Percentiles rank a stretch among this genome's conserved stretches.
These are phyloP conservation scores for Pelargonium nanum DNA, from an alignment of 345 rosid genomes.

Conservation along the genomic window DNA sequence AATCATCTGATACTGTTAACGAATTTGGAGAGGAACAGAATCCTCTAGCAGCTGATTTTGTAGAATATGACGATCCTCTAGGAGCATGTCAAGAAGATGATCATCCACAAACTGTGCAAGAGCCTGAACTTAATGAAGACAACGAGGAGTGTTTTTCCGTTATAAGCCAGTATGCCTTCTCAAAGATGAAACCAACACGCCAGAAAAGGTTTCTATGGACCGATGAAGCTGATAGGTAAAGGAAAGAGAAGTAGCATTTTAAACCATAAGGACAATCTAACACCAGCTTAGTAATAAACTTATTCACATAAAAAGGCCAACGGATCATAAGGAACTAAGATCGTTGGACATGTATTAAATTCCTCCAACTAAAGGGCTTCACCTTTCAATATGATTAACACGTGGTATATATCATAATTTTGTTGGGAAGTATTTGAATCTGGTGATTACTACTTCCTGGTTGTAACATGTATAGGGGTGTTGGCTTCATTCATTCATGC, in stretches of 20 bases:
- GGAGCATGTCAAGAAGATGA: conserved; percentile 23
- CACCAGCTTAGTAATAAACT: not conserved
- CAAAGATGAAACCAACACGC: conserved; percentile 39
- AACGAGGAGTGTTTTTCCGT: conserved; percentile 37
- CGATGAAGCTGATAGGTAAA: conserved; percentile 82
- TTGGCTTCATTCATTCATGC: not conserved
- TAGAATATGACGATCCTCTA: conserved; percentile 24
- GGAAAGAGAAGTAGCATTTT: not conserved
- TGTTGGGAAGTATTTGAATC: not conserved
- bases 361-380: not conserved
- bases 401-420: not conserved
- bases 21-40: conserved; percentile 19
- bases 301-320: not conserved
- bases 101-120: conserved; percentile 24
- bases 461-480: not conserved
- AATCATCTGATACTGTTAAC: conserved; percentile 14
- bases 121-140: conserved; percentile 26
- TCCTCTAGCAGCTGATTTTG: conserved; percentile 14
- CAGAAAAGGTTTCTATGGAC: conserved; percentile 67
- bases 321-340: not conserved
- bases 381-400: not conserved
- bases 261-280: not conserved
- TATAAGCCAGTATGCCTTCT: conserved; percentile 26
- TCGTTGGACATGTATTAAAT: not conserved
- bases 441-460: not conserved